Evolutionary conservation across 2,329 filamentous ascomycete genomes (phyloP).

Genomic region (Clarireedia sp.): DNA sequence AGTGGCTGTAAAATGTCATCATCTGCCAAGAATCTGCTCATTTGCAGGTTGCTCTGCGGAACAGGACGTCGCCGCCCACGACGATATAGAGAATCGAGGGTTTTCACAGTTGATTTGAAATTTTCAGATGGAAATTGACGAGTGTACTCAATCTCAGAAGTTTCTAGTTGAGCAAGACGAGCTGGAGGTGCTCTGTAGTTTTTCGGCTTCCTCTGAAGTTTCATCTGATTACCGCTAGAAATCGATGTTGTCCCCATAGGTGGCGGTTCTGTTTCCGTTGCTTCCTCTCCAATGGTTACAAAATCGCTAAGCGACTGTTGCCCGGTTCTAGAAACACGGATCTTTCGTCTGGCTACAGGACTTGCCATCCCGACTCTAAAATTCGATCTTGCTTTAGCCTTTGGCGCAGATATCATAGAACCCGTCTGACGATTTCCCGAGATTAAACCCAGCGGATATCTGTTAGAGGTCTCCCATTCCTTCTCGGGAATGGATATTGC

Average conservation of each 20-base stretch:
- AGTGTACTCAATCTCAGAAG: conserved; percentile 32
- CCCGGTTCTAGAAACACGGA: conserved; percentile 17
- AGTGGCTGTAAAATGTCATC: conserved; percentile 14
- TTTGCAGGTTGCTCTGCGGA: conserved; percentile 26
- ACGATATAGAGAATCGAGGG: conserved; percentile 48
- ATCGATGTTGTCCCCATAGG: neutral
- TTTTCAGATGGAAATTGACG: conserved; percentile 27
- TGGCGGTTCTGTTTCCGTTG: neutral
- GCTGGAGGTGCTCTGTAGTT: conserved; percentile 15
- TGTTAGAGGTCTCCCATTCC: neutral
- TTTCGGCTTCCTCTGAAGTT: conserved; percentile 7
- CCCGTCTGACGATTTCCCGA: conserved; percentile 18
- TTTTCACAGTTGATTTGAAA: conserved; percentile 45
- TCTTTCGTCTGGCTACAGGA: conserved; percentile 9
- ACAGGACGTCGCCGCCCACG: conserved; percentile 30
- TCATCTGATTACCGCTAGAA: neutral
- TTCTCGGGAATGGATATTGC: neutral
- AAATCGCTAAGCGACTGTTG: conserved; percentile 28
- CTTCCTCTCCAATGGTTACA: conserved; percentile 18
- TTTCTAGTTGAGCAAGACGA: conserved; percentile 51
- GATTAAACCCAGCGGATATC: conserved; percentile 15
- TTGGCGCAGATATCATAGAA: conserved; percentile 7
- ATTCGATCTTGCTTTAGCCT: neutral
- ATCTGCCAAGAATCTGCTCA: conserved; percentile 32
- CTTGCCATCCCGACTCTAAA: neutral